Percentiles rank a stretch among this genome's conserved stretches.
These are phyloP conservation scores for Pythium biforme DNA, from an alignment of 352 stramenopile genomes.

Conservation along the genomic window DNA sequence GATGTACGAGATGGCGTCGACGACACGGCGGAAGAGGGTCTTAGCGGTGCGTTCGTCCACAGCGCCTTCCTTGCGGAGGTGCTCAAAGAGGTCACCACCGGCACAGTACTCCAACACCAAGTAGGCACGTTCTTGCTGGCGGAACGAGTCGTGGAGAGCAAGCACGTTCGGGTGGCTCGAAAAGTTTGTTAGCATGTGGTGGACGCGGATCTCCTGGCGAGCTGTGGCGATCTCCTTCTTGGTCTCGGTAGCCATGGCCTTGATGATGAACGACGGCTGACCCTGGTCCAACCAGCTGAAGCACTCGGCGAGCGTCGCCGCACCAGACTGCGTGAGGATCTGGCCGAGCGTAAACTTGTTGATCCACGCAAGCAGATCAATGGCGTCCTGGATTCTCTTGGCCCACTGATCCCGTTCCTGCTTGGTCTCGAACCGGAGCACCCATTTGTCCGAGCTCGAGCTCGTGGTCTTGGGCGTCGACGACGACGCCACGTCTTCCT, in stretches of 20 bases:
- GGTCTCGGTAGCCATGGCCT: conserved; percentile 51
- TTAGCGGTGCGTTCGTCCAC: conserved; percentile 51
- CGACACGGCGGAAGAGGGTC: conserved; percentile 51
- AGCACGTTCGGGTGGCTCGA: conserved; percentile 68
- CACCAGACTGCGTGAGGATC: conserved; percentile 53
- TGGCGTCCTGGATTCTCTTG: conserved; percentile 60
- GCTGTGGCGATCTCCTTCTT: conserved; percentile 45
- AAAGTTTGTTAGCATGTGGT: conserved; percentile 71
- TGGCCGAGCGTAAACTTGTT: conserved; percentile 66
- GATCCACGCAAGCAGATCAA: conserved; percentile 67
- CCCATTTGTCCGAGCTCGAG: conserved; percentile 48
- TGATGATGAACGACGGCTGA: conserved; percentile 63
- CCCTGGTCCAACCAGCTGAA: conserved; percentile 59
- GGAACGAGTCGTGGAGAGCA: conserved; percentile 57
- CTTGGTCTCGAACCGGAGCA: conserved; percentile 74
- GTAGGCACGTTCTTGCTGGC: conserved; percentile 60
- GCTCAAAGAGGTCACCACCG: conserved; percentile 63
- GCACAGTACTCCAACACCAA: conserved; percentile 64
- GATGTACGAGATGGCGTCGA: conserved; percentile 46
- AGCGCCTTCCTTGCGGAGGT: conserved; percentile 50
- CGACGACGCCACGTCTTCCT: conserved; percentile 16
- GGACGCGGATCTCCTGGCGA: conserved; percentile 63
- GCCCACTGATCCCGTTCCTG: conserved; percentile 61
- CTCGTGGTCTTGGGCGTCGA: conserved; percentile 16
- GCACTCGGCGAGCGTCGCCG: conserved; percentile 60